Base-by-base conservation (phyloP, 2,329 filamentous ascomycete species). In the Hansfordia pulvinata region DNA sequence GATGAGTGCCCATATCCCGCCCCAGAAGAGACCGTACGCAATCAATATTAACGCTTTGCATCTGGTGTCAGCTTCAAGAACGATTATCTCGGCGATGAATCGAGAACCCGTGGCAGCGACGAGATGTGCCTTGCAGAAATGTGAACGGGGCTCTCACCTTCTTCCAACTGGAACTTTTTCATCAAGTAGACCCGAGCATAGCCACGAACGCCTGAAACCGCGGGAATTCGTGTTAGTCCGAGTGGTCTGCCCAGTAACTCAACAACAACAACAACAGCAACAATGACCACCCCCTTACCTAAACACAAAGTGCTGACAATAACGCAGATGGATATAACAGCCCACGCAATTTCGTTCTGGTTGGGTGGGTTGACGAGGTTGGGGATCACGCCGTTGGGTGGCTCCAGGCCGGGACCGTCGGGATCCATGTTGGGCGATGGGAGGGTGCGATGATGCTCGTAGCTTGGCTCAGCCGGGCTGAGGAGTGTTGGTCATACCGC, bases 331-430 rank as follows among this genome's bases (percentile, higher is more conserved):
- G 27, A 19, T 13, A 36, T 28, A 6, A 36, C 29, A n/a, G 23
- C 34, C 16, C 31, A 17, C 19, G 30, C 36, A 19, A 36, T 10
- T 10, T 14, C 17, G 19, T 36, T 36, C 8, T 32, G 26, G 12
- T 38, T 38, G 4, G 19, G 13, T 11, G 36, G 36, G 9, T 35
- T 28, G 23, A 32, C 34, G 19, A 38, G 33, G 8, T 36, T 17
- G 4, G 36, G 21, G 4, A 13, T 24, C 18, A 35, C 10, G 21
- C 30, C 30, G 3, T 20, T 5, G 4, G 36, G 36, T 8, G 35
- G 16, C 11, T 28, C 13, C 6, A 36, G 26, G 14, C 33, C 33
- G 15, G 35, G 33, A 10, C 8, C 15, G 21, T 12, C n/a, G 6
- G 21, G 6, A 11, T 23, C 21, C 12, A 23, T 21, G 19, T 6